Percentiles rank a stretch among this genome's conserved stretches.
These are phyloP conservation scores for Fagopyrum homotropicum DNA, from an alignment of 148 eudicot species.

Conservation along the genomic window DNA sequence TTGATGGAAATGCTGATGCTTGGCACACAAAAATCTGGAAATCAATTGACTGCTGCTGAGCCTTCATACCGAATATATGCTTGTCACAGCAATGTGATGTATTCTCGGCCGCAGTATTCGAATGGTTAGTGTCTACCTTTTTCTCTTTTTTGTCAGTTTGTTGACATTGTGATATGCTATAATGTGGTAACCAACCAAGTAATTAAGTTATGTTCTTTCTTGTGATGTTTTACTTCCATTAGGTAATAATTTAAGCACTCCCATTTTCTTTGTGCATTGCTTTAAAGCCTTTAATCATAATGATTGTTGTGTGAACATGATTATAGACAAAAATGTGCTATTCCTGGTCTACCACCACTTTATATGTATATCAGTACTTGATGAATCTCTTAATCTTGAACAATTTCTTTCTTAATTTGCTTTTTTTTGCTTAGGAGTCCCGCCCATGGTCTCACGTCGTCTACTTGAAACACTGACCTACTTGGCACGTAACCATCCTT, in stretches of 20 bases:
- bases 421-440: constrained; percentile 51
- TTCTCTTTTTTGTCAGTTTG: neutral
- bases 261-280: neutral
- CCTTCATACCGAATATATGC: constrained; percentile 78
- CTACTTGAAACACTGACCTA: constrained; percentile 86
- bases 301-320: neutral
- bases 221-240: neutral
- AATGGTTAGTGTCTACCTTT: constrained; percentile 46
- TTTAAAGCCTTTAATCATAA: neutral
- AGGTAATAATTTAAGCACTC: neutral
- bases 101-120: constrained; percentile 82
- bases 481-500: constrained; percentile 82
- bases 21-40: constrained; percentile 48
- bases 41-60: constrained; percentile 44
- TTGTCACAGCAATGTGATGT: constrained; percentile 87
- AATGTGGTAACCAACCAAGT: neutral
- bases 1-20: constrained; percentile 90
- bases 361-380: no score
- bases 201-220: neutral
- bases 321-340: neutral
- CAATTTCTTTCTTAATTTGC: neutral
- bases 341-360: neutral
- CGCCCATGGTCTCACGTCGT: constrained; percentile 96
- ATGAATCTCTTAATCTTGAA: neutral
- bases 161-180: neutral